Conservation (phyloP, 257 asterid genomes). For the Misopates orontium region DNA sequence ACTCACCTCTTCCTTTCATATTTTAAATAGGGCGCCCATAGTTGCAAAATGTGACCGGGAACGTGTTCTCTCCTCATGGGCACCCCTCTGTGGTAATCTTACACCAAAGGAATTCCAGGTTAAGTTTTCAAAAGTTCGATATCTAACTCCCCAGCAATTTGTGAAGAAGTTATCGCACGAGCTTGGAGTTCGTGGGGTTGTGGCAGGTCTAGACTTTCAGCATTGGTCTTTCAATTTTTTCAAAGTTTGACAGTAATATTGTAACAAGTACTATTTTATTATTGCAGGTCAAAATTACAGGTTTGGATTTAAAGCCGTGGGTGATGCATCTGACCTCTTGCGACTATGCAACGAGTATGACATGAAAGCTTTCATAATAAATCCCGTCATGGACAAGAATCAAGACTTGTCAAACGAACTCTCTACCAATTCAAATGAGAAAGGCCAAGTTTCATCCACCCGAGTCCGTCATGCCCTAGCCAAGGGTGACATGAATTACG, state of each 20-base stretch:
- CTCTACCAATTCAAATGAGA: slow-evolving; percentile 51
- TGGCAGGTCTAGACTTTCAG: slow-evolving; percentile 60
- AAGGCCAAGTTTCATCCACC: slow-evolving; percentile 94
- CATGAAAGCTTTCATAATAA: slow-evolving; percentile 67
- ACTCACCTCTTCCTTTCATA: slow-evolving; percentile 19
- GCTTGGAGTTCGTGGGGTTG: slow-evolving; percentile 86
- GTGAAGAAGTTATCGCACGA: slow-evolving; percentile 78
- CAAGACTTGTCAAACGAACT: slow-evolving; percentile 36
- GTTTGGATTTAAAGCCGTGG: slow-evolving; percentile 87
- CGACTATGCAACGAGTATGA: slow-evolving; percentile 67
- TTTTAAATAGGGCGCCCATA: slow-evolving; percentile 65
- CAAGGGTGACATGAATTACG: slow-evolving; percentile 78
- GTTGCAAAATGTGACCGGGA: slow-evolving; percentile 90
- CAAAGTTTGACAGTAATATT: slow-evolving; percentile 1
- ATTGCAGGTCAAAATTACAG: slow-evolving; percentile 84
- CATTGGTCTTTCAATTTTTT: slow-evolving; percentile 15
- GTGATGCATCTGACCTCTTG: slow-evolving; percentile 70
- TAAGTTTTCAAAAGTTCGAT: slow-evolving; percentile 81
- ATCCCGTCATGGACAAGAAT: slow-evolving; percentile 78
- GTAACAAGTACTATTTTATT: slow-evolving; percentile 4
- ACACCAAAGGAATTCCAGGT: slow-evolving; percentile 68
- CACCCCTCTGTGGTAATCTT: slow-evolving; percentile 56
- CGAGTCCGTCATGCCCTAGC: slow-evolving; percentile 86
- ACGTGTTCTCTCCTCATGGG: slow-evolving; percentile 88
- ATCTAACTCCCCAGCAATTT: slow-evolving; percentile 74